These are phyloP conservation scores for Arbutus unedo DNA, from an alignment of 148 eudicot genomes.

Conservation along the genomic window DNA sequence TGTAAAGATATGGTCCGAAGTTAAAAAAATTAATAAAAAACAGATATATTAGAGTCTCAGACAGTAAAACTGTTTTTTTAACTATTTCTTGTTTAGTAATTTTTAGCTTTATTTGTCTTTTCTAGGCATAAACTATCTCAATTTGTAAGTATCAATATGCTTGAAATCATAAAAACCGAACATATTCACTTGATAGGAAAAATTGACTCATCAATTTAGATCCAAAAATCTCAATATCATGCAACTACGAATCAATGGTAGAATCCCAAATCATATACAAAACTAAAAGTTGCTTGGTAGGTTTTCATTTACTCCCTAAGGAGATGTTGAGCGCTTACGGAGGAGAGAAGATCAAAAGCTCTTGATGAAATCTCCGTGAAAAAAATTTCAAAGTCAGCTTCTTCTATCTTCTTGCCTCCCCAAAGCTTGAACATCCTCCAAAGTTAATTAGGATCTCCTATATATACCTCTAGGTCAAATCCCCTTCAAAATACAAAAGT, in stretches of 20 bases:
- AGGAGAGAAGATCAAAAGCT: background rate
- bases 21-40: no score
- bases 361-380: background rate
- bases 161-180: background rate
- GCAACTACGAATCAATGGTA: background rate
- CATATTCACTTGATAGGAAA: background rate
- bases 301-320: background rate
- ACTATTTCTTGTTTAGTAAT: no score
- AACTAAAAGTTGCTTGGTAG: background rate
- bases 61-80: no score
- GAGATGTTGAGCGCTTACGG: background rate
- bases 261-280: background rate
- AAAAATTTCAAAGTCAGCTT: background rate
- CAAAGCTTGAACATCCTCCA: background rate
- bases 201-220: background rate
- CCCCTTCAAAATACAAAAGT: no score
- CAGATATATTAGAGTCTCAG: no score
- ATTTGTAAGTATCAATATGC: background rate
- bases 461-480: background rate
- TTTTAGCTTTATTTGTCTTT: background rate
- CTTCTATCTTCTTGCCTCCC: background rate
- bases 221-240: background rate
- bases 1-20: no score
- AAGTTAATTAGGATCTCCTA: background rate
- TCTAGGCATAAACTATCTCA: background rate